Evolutionary conservation across 345 rosid species (phyloP), one percentile per base, ranked within the genome.

Genomic region (Viola odorata): DNA sequence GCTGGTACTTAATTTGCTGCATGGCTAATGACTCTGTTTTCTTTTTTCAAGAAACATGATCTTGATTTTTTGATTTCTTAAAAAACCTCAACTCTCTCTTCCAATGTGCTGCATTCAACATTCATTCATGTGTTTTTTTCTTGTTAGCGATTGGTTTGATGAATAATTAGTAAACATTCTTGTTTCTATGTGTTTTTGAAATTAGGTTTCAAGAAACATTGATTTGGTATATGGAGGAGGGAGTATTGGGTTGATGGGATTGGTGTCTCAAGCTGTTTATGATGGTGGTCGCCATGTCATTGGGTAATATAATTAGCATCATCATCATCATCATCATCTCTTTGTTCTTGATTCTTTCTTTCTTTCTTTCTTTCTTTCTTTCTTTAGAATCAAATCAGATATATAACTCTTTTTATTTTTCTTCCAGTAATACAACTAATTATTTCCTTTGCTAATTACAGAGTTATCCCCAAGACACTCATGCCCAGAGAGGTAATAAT

Each of bases 171-270:
- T 23, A 23, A 23, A 23, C 32, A 23, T 23, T 23, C 32, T 23
- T 23, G 2, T 23, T 23, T 23, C 32, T 23, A 23, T 23, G 32
- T 23, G 1, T 45, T 45, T 58, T 9, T 5, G 6, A 7, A 5
- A 16, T n/a, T 8, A 91, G 98, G 98, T 91, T 5, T 64, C 88
- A 36, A 91, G 90, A 68, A 85, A 85, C 50, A 86, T 91, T 60
- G 96, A 89, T 72, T 88, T 91, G 55, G 96, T 91, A 59, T 91
- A 91, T 74, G 98, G 98, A 57, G 98, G 98, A 75, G 98, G 98
- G 12, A 88, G 98, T 75, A 70, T 88, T 52, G 98, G 98, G 11
- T 68, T 91, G 63, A 91, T 91, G 98, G 98, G 98, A 45, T 77
- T 85, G 78, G 75, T 88, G 49, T 91, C 96, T 67, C 91, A 86